Conservation (phyloP, 768 basidiomycete species). For the Lyophyllum semitale region DNA sequence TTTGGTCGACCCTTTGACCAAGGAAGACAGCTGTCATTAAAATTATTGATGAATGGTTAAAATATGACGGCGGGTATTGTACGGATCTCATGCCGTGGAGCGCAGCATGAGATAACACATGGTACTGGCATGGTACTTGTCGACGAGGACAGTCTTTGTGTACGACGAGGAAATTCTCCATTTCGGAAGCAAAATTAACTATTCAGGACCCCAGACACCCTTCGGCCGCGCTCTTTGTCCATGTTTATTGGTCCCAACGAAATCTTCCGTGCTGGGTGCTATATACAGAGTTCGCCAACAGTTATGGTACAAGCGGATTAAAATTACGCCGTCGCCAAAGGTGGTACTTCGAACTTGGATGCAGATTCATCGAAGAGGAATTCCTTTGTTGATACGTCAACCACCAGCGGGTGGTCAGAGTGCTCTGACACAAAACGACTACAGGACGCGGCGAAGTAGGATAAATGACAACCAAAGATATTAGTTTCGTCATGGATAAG, state of each 20-base stretch:
- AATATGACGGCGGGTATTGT: too few species aligned
- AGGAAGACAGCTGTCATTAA: neutral
- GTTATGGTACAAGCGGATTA: neutral
- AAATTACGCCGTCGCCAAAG: conserved; percentile 34
- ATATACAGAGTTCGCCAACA: neutral
- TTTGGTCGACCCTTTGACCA: neutral
- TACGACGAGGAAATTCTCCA: too few species aligned
- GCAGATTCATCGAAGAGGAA: conserved; percentile 63
- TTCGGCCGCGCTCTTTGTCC: neutral
- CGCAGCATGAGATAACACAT: too few species aligned
- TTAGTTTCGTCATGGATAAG: conserved; percentile 10
- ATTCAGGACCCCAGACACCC: neutral
- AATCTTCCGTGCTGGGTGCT: neutral
- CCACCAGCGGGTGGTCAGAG: conserved; percentile 69
- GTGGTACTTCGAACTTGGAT: conserved; percentile 62
- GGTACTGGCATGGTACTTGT: too few species aligned
- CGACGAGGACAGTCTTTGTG: too few species aligned
- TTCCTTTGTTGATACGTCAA: conserved; percentile 61
- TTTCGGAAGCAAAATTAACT: neutral
- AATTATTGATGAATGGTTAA: conserved; percentile 1
- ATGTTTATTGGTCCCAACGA: neutral
- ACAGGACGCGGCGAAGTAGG: conserved; percentile 10
- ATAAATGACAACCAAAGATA: neutral
- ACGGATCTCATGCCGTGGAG: too few species aligned
- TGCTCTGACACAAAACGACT: conserved; percentile 50